Percentiles rank a stretch among this genome's conserved stretches.
Conservation (phyloP, 768 basidiomycete genomes). For the Neoboletus subvelutipes region DNA sequence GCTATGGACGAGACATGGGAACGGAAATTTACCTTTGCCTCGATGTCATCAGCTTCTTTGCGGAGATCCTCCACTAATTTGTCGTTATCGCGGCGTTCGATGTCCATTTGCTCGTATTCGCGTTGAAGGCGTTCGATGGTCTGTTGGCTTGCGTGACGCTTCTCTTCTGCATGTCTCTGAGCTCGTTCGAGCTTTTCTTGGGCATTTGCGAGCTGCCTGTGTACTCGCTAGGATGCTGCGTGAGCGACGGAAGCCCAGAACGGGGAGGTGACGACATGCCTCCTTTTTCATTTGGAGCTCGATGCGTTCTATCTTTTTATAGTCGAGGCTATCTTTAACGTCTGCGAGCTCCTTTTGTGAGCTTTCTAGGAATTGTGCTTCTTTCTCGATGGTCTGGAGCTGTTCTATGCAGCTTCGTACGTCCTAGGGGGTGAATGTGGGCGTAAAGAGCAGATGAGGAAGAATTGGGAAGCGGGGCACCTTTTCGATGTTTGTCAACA, state of each 20-base stretch:
- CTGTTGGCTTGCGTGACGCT: slow-evolving; percentile 66
- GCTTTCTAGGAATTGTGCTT: slow-evolving; percentile 58
- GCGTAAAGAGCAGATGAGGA: background rate
- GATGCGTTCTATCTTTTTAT: slow-evolving; percentile 71
- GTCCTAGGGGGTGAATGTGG: slow-evolving; percentile 45
- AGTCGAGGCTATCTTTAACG: slow-evolving; percentile 65
- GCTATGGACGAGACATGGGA: background rate
- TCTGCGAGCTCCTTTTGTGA: slow-evolving; percentile 68
- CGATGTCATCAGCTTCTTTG: slow-evolving; percentile 64
- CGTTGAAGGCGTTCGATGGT: slow-evolving; percentile 73
- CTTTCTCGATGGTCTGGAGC: slow-evolving; percentile 70
- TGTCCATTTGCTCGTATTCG: slow-evolving; percentile 77
- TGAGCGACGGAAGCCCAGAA: background rate
- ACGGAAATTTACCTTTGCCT: slow-evolving; percentile 50
- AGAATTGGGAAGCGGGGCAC: slow-evolving; percentile 35
- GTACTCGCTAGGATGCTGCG: slow-evolving; percentile 56
- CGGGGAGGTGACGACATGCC: slow-evolving; percentile 37
- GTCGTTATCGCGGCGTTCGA: slow-evolving; percentile 76
- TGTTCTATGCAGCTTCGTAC: slow-evolving; percentile 71
- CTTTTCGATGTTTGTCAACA: slow-evolving; percentile 73
- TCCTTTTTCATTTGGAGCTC: slow-evolving; percentile 68
- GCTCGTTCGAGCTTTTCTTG: slow-evolving; percentile 79
- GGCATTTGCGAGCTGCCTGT: slow-evolving; percentile 78
- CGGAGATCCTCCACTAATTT: slow-evolving; percentile 76
- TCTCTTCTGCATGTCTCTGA: slow-evolving; percentile 77